A percentile compares a stretch with the other conserved stretches of the same genome.
phyloP scores from a whole-genome alignment of 495 filamentous ascomycete species.

The Hamigera avellanea region DNA sequence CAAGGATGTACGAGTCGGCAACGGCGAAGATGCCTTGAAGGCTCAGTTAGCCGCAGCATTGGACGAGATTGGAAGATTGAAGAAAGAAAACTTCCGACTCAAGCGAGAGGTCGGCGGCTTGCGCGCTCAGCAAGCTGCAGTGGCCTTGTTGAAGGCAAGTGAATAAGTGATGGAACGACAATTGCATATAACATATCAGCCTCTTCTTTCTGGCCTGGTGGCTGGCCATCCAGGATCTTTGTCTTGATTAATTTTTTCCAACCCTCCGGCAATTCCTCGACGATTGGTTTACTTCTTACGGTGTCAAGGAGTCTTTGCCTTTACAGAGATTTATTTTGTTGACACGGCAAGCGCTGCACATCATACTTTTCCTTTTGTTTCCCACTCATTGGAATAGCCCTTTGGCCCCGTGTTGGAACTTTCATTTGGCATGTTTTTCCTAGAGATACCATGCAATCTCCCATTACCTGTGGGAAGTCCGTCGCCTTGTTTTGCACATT shows the following conservation, averaged over 20 bases:
- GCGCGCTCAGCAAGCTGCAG: conserved; percentile 31
- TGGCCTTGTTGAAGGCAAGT: conserved; percentile 25
- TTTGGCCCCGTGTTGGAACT: too few relatives aligned
- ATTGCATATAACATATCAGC: too few relatives aligned
- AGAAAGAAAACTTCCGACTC: conserved; percentile 66
- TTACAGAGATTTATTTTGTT: too few relatives aligned
- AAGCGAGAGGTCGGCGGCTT: conserved; percentile 48
- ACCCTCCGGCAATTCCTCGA: conserved; percentile 3
- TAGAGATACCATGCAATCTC: conserved; percentile 3
- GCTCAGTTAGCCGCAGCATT: conserved; percentile 51
- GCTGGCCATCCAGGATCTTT: conserved; percentile 3
- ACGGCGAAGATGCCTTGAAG: conserved; percentile 62
- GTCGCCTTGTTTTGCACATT: not conserved
- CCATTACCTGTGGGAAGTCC: too few relatives aligned
- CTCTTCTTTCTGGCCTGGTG: not conserved
- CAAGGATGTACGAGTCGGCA: conserved; percentile 58
- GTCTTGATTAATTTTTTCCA: conserved; percentile 3
- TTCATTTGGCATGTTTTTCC: conserved; percentile 4
- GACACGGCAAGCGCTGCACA: too few relatives aligned
- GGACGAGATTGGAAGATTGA: conserved; percentile 58
- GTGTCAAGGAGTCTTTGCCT: conserved; percentile 4
- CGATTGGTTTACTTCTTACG: not conserved
- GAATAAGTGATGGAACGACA: conserved; percentile 9
- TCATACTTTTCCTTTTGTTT: conserved; percentile 1
- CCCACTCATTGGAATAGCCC: conserved; percentile 5